Percentiles rank a stretch among this genome's conserved stretches.
These are phyloP conservation scores for Plantago coronopus DNA, from an alignment of 305 asterid species.

Conservation along the genomic window DNA sequence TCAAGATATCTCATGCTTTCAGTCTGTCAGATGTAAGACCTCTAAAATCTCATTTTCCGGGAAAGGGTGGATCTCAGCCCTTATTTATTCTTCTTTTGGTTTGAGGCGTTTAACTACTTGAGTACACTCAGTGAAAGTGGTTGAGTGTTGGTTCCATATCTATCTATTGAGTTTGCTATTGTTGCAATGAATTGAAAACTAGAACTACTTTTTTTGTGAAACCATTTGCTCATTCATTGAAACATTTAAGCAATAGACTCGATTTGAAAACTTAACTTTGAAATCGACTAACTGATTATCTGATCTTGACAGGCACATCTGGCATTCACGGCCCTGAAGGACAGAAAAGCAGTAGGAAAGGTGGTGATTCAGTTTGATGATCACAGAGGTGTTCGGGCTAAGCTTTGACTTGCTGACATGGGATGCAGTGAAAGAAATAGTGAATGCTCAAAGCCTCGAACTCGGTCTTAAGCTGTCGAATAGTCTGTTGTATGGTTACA, in stretches of 20 bases:
- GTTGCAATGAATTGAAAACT: too few relatives aligned
- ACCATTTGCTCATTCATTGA: too few relatives aligned
- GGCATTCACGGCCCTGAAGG: slow-evolving; percentile 77
- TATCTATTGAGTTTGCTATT: too few relatives aligned
- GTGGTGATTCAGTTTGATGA: slow-evolving; percentile 71
- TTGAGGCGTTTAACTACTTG: too few relatives aligned
- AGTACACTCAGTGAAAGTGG: too few relatives aligned
- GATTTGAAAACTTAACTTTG: background rate
- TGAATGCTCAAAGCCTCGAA: too few relatives aligned
- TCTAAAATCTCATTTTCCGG: background rate
- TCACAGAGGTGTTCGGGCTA: slow-evolving; percentile 38
- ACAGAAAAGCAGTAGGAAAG: slow-evolving; percentile 87
- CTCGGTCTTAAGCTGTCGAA: too few relatives aligned
- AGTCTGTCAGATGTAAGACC: slow-evolving; percentile 58
- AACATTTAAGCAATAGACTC: background rate
- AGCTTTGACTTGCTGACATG: slow-evolving; percentile 36
- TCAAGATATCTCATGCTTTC: slow-evolving; percentile 70
- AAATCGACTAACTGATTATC: slow-evolving; percentile 2
- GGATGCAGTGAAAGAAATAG: too few relatives aligned
- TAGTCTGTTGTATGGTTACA: too few relatives aligned
- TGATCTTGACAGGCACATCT: slow-evolving; percentile 59
- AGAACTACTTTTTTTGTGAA: too few relatives aligned
- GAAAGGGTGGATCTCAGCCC: background rate
- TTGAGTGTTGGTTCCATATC: too few relatives aligned
- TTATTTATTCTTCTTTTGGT: background rate